Base-by-base conservation (phyloP, 2,329 filamentous ascomycete species). In the Botrytis medusae region DNA sequence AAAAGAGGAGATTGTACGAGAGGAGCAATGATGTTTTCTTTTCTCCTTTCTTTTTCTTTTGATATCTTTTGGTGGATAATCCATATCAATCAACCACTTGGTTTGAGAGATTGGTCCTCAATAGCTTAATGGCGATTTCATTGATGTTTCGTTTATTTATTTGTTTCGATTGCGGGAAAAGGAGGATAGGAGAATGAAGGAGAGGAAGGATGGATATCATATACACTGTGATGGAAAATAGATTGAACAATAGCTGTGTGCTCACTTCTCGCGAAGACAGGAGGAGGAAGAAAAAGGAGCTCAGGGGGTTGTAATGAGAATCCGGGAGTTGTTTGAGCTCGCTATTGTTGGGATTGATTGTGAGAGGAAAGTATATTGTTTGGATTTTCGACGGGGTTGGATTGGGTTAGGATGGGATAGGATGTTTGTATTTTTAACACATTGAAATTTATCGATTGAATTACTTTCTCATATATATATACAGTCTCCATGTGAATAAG, bases 21-120 rank as follows among this genome's bases (percentile, higher is more conserved):
- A 65, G 63, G 63, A 34, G 63, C 63, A 65, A 16, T 65, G 63
- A n/a, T 48, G 1, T 46, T 64, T 46, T 46, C 40, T 25, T 46
- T 46, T 64, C 29, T 65, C n/a, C 10, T 48, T 10, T 64, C 18
- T 25, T 25, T 48, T 44, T 5, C 20, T 40, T 61, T n/a, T 54
- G n/a, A 7, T 14, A 14, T 25, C 2, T 4, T 40, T 40, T 2
- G 25, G 37, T 42, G 51, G n/a, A 57, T 57, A 4, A 57, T 57
- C 25, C 7, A n/a, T n/a, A 54, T n/a, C 4, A n/a, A n/a, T 54
- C 12, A 25, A 25, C 12, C 2, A n/a, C 25, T 54, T 18, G 51
- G 9, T 57, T 9, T 18, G 51, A 48, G 42, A 25, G 29, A 65
- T 51, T 48, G 29, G 44, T 65, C 29, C 63, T 65, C 63, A 25